Base-by-base conservation (phyloP, 78 protist genomes). In the Polysphondylium violaceum region DNA sequence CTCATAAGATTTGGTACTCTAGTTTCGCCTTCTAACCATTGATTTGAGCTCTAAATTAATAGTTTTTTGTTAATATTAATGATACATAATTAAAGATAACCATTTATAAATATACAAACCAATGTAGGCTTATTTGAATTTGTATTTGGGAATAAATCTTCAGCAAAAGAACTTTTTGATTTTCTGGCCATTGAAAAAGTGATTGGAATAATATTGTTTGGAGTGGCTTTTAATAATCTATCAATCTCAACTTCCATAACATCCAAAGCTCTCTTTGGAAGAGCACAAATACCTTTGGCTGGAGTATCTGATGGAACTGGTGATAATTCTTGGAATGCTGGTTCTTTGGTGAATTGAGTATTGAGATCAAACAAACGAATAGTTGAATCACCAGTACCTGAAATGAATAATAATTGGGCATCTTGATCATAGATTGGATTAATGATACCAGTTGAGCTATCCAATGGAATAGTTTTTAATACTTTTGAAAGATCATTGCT, bases 341-440 rank as follows among this genome's bases (percentile, higher is more conserved):
- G 88, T 31, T 76, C 94, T 44, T 36, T 25, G 21, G 85, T 88
- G 67, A 64, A 69, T 61, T 76, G 86, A 19, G 94, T 68, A 29
- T 69, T 88, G 38, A 75, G 16, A 31, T 97, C 99, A 88, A 87
- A 98, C 65, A 88, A 91, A 61, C 98, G 94, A 58, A 96, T 90
- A 63, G 93, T 96, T 43, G 98, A 95, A 71, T 83, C 95, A 55
- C 95, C 95, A 41, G 41, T 95, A 64, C 99, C 99, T 1, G 97
- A 95, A n/a, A 98, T 75, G 79, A 87, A 97, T 33, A 98, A 27
- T 7, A 98, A 5, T 58, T 67, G 64, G 21, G 97, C 86, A 93
- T 98, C 99, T 41, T 35, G 76, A 69, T 98, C 99, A 67, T 94
- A 98, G 83, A 95, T 72, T 43, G 98, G 97, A 3, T 91, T 71